phyloP scores from a whole-genome alignment of 768 basidiomycete species.

The Termitomyces sp. region DNA sequence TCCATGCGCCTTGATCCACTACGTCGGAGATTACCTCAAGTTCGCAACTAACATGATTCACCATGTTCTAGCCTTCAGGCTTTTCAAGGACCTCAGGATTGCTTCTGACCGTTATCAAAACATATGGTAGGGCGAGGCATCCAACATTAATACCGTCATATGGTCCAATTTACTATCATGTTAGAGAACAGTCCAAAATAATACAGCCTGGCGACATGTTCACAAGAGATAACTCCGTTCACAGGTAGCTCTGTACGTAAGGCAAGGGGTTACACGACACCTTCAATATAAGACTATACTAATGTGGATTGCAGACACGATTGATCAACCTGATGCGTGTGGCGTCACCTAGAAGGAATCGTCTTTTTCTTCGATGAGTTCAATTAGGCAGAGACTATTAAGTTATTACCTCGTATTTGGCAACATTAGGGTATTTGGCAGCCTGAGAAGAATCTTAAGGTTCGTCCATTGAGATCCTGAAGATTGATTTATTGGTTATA shows the following conservation, averaged over 20 bases:
- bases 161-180: conserved; percentile 93
- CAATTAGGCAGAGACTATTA: conserved; percentile 62
- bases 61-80: no score
- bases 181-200: conserved; percentile 50
- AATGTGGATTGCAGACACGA: not conserved
- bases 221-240: conserved; percentile 91
- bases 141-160: conserved; percentile 45
- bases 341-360: conserved; percentile 15
- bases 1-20: no score
- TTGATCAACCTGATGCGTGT: not conserved
- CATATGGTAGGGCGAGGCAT: conserved; percentile 33
- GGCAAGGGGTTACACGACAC: conserved; percentile 86
- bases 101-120: no score
- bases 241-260: no score
- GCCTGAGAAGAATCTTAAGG: conserved; percentile 30
- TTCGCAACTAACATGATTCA: no score
- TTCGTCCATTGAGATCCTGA: conserved; percentile 41
- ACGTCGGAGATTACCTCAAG: no score
- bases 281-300: conserved; percentile 32
- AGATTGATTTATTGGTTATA: no score
- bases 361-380: conserved; percentile 71
- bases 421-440: conserved; percentile 40
- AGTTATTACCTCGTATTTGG: conserved; percentile 85
- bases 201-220: conserved; percentile 75
- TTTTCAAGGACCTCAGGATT: no score